These are phyloP conservation scores for Rhodotorula toruloides DNA, from an alignment of 768 basidiomycete species.

Conservation along the genomic window DNA sequence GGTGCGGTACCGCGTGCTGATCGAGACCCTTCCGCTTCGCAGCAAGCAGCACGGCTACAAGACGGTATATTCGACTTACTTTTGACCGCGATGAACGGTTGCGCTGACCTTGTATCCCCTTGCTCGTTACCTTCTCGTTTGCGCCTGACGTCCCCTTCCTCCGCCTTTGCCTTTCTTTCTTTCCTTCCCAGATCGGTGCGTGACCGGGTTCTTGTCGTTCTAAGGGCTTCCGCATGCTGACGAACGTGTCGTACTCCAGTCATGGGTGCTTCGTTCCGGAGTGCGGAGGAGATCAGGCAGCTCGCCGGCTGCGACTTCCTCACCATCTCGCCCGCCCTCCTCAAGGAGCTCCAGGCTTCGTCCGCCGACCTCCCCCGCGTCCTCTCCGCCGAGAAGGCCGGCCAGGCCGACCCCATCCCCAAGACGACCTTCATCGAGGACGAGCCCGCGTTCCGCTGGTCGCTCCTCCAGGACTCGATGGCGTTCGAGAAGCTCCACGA, in stretches of 20 bases:
- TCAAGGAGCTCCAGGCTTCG: constrained; percentile 86
- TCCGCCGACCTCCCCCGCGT: constrained; percentile 72
- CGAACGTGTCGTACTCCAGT: too few relatives aligned
- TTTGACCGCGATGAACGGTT: neutral
- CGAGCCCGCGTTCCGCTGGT: constrained; percentile 94
- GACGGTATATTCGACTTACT: constrained; percentile 50
- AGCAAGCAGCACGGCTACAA: constrained; percentile 92
- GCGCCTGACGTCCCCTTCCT: constrained; percentile 15
- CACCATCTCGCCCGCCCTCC: constrained; percentile 83
- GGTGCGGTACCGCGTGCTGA: neutral
- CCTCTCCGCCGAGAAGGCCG: constrained; percentile 58
- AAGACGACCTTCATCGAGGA: constrained; percentile 85
- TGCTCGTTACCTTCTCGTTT: neutral
- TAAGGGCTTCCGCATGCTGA: too few relatives aligned
- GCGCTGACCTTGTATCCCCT: neutral
- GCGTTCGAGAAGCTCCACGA: constrained; percentile 97
- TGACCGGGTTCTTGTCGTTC: too few relatives aligned
- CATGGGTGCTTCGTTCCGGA: constrained; percentile 99
- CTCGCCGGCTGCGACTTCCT: constrained; percentile 97
- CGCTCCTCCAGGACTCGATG: constrained; percentile 87
- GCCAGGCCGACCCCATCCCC: constrained; percentile 55
- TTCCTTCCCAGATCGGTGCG: too few relatives aligned
- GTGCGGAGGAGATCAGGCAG: constrained; percentile 87
- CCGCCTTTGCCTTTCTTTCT: too few relatives aligned
- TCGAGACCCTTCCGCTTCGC: neutral